Conservation (phyloP, 352 stramenopile genomes). For the Globisporangium sylvaticum region DNA sequence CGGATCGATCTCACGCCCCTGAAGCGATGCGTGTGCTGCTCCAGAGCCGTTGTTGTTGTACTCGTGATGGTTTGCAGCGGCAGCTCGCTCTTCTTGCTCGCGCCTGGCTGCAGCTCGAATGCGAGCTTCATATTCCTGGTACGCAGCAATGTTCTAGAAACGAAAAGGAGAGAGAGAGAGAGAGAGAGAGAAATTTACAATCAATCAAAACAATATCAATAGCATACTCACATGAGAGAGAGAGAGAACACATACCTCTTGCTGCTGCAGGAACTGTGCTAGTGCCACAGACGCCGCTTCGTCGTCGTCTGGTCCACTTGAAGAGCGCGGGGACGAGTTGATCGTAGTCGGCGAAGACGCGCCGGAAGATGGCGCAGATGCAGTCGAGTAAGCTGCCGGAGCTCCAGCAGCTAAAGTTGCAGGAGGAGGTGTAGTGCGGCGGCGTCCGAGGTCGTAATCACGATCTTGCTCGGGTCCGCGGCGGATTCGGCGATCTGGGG, state of each 20-base stretch:
- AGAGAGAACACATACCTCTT: slow-evolving; percentile 38
- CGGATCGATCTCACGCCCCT: slow-evolving; percentile 41
- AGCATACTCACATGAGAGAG: no score
- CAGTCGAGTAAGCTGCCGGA: neutral
- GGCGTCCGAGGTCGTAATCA: slow-evolving; percentile 12
- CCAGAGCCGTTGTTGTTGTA: neutral
- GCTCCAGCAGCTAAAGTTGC: neutral
- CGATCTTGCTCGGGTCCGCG: slow-evolving; percentile 14
- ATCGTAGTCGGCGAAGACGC: slow-evolving; percentile 20
- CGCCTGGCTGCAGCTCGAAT: slow-evolving; percentile 19
- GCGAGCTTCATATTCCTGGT: slow-evolving; percentile 53
- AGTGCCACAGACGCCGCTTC: slow-evolving; percentile 68
- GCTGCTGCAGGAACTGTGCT: slow-evolving; percentile 60
- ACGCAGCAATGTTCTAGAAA: slow-evolving; percentile 64
- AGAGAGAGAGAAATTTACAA: neutral
- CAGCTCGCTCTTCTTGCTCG: slow-evolving; percentile 10
- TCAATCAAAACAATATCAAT: neutral
- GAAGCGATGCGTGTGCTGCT: slow-evolving; percentile 1
- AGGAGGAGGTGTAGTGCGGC: neutral
- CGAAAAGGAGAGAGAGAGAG: neutral
- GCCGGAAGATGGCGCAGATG: slow-evolving; percentile 16
- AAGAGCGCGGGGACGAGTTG: slow-evolving; percentile 16
- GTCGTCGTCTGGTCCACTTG: slow-evolving; percentile 23
- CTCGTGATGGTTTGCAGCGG: slow-evolving; percentile 6
- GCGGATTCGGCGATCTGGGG: slow-evolving; percentile 14